These are phyloP conservation scores for Leccinum olivaceopallidum DNA, from an alignment of 768 basidiomycete genomes.

Conservation along the genomic window DNA sequence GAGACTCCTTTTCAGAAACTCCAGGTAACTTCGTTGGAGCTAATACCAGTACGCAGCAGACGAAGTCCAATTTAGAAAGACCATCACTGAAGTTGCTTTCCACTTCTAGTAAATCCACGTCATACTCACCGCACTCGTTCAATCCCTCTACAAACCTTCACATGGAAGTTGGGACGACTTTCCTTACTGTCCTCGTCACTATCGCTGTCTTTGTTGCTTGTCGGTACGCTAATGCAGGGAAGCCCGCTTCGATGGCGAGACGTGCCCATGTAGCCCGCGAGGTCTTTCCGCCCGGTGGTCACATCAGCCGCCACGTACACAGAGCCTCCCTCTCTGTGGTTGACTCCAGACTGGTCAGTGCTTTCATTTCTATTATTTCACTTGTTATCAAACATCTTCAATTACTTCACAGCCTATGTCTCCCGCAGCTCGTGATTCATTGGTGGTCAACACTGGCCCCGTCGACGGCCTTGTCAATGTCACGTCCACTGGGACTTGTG, in stretches of 20 bases:
- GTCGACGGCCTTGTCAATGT: constrained; percentile 38
- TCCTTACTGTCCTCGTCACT: background rate
- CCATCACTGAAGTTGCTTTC: background rate
- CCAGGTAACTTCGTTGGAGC: background rate
- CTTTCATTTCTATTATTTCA: background rate
- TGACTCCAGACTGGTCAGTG: background rate
- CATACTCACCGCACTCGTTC: background rate
- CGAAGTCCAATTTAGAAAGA: background rate
- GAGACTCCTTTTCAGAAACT: constrained; percentile 4
- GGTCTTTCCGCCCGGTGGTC: background rate
- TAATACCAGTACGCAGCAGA: background rate
- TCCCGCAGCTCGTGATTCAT: background rate
- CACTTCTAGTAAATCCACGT: background rate
- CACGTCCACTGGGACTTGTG: constrained; percentile 39
- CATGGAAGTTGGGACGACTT: constrained; percentile 3
- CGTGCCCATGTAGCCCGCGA: background rate
- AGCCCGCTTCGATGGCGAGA: background rate
- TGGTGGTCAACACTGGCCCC: background rate
- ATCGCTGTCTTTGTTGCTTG: background rate
- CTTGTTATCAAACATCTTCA: background rate
- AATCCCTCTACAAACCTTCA: background rate
- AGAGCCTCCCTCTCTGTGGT: background rate
- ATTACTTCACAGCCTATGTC: background rate
- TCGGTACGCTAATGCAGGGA: background rate
- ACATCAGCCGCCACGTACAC: background rate